A percentile compares a stretch with the other conserved stretches of the same genome.
These are phyloP conservation scores for Vigna radiata DNA, from an alignment of 306 rosid species.

Conservation along the genomic window DNA sequence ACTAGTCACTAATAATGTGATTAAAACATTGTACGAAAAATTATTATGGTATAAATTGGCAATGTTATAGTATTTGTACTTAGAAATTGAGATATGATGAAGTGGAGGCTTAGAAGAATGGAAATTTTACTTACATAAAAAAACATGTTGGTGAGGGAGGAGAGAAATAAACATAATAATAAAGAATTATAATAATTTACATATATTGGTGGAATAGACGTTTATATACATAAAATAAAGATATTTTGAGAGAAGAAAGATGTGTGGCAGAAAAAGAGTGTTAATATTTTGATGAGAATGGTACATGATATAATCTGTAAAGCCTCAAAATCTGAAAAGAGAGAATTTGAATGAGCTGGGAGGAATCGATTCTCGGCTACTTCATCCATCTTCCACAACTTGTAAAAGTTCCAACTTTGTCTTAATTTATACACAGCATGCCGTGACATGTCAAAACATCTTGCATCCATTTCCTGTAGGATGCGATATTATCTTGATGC, in stretches of 20 bases:
- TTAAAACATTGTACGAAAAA: too few relatives aligned
- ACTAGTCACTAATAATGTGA: too few relatives aligned
- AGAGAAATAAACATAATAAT: too few relatives aligned
- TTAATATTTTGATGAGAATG: conserved; percentile 11
- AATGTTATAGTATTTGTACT: too few relatives aligned
- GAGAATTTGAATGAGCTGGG: conserved; percentile 33
- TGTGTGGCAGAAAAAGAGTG: conserved; percentile 27
- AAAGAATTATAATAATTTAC: too few relatives aligned
- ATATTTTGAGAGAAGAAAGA: conserved; percentile 25
- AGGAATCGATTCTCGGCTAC: conserved; percentile 36
- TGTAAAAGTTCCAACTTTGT: conserved; percentile 30
- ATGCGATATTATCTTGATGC: conserved; percentile 1
- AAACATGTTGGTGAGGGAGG: too few relatives aligned
- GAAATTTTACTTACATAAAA: too few relatives aligned
- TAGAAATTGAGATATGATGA: too few relatives aligned
- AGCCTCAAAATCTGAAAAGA: conserved; percentile 33
- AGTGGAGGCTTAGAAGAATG: too few relatives aligned
- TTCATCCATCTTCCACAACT: conserved; percentile 13
- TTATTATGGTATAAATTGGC: too few relatives aligned
- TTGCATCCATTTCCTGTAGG: conserved; percentile 10
- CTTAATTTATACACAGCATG: conserved; percentile 37
- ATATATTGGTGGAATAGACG: too few relatives aligned
- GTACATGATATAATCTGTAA: conserved; percentile 38
- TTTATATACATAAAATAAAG: too few relatives aligned
- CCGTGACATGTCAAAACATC: conserved; percentile 42